Evolutionary conservation across 2,329 filamentous ascomycete genomes (phyloP), one percentile per base, ranked within the genome.

Genomic region (Cylindrodendrum hubeiense): DNA sequence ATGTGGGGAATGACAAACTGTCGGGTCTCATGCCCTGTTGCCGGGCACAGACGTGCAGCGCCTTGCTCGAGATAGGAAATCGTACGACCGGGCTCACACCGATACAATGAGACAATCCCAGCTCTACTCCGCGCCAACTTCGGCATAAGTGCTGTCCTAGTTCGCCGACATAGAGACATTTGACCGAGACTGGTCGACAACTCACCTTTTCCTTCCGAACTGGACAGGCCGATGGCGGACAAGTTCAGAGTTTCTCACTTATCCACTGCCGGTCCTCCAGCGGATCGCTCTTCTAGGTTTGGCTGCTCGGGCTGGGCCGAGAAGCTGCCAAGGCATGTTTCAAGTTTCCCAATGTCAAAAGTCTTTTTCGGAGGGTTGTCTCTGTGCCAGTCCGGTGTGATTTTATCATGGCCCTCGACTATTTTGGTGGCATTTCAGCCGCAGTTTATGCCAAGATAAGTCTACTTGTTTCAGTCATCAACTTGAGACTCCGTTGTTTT

Each of bases 1-100:
- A n/a, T 55, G 58, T 44, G 58, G 34, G 58, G 59, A 50, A 51
- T 55, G 63, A 66, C 63, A 66, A 47, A 66, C 54, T 60, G 49
- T 46, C 58, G 60, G 49, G 50, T 66, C 57, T 65, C 52, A 58
- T 47, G 54, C 43, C 21, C 17, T 30, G 8, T n/a, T 19, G 30
- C 41, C 30, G 22, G 52, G 39, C 50, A 44, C 24, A 43, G 33
- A 59, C 17, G 58, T 46, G 8, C 56, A 56, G 46, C 47, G 26
- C 50, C 51, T 46, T 46, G 56, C 50, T 41, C 43, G 12, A 47
- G 30, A 50, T 60, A 53, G 33, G 22, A 33, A n/a, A 67, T 64
- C 60, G 55, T 67, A 64, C 56, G 55, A 67, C 60, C 26, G 6
- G 17, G 19, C 47, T 44, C 22, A 44, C 49, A 57, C 60, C 49